Percentiles rank a stretch among this genome's conserved stretches.
Evolutionary conservation across 2,329 filamentous ascomycete species (phyloP).

Genomic region (Cytospora chrysosperma): DNA sequence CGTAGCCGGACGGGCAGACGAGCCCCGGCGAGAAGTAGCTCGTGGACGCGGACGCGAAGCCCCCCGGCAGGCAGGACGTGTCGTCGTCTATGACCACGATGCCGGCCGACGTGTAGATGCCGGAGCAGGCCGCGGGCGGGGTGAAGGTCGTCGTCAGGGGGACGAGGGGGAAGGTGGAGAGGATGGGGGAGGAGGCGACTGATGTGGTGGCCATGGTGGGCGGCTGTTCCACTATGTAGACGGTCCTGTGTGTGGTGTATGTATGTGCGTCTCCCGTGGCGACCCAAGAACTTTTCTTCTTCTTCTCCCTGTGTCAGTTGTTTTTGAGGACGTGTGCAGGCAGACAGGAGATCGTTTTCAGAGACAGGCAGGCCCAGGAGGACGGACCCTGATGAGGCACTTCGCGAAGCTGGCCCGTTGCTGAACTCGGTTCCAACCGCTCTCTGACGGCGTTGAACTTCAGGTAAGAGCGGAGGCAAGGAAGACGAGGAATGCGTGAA

Average conservation of each 20-base stretch:
- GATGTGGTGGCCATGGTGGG: conserved; percentile 15
- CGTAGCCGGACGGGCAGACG: conserved; percentile 27
- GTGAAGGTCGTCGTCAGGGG: conserved; percentile 20
- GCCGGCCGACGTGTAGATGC: conserved; percentile 2
- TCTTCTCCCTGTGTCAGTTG: background rate
- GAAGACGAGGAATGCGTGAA: background rate
- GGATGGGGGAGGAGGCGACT: background rate
- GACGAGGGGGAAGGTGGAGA: conserved; percentile 8
- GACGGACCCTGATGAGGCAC: background rate
- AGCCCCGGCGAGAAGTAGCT: conserved; percentile 21
- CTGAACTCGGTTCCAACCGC: background rate
- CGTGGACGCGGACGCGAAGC: conserved; percentile 12
- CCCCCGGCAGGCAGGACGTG: conserved; percentile 16
- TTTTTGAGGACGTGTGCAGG: background rate
- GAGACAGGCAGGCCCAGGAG: no score
- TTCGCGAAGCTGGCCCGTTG: background rate
- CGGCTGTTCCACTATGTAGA: no score
- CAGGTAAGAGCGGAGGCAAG: background rate
- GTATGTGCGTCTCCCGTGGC: background rate
- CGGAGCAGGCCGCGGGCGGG: conserved; percentile 12
- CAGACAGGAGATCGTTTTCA: background rate
- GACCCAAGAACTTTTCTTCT: no score
- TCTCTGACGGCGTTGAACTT: background rate
- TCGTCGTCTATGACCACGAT: conserved; percentile 8
- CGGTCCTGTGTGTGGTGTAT: no score